Conservation (phyloP, 768 basidiomycete species). For the Tricholoma sp. region DNA sequence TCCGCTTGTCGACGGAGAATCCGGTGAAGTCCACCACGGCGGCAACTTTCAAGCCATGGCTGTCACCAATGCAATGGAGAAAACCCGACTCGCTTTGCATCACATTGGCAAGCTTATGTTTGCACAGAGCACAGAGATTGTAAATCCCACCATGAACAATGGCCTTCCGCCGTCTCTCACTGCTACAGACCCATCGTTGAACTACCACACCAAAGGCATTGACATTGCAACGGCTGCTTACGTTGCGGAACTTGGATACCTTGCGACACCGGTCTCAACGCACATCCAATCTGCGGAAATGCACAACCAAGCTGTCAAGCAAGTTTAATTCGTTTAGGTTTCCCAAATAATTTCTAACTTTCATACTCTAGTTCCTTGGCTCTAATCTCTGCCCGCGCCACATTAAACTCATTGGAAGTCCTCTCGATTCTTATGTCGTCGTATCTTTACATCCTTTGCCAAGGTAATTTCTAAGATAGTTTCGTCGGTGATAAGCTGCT, state of each 20-base stretch:
- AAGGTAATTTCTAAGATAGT: constrained; percentile 32
- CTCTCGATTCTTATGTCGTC: constrained; percentile 64
- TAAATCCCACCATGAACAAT: constrained; percentile 77
- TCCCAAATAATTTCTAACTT: not conserved
- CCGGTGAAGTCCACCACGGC: constrained; percentile 63
- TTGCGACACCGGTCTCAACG: constrained; percentile 74
- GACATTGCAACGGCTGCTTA: constrained; percentile 84
- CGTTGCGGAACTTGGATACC: constrained; percentile 69
- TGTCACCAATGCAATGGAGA: constrained; percentile 79
- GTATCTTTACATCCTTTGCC: constrained; percentile 68
- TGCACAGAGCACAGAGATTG: constrained; percentile 66
- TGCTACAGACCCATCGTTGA: constrained; percentile 67
- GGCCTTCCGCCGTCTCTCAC: constrained; percentile 73
- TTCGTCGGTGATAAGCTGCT: not conserved
- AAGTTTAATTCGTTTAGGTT: constrained; percentile 19
- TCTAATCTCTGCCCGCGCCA: constrained; percentile 70
- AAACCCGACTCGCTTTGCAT: constrained; percentile 66
- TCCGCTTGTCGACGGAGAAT: constrained; percentile 68
- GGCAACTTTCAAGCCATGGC: constrained; percentile 90
- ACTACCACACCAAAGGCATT: constrained; percentile 74
- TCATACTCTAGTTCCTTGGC: constrained; percentile 43
- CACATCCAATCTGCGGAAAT: constrained; percentile 82
- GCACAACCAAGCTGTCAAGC: constrained; percentile 85
- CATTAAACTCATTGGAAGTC: constrained; percentile 64
- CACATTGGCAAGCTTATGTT: constrained; percentile 71